phyloP scores from a whole-genome alignment of 208 protist genomes.

The Leishmania braziliensis region DNA sequence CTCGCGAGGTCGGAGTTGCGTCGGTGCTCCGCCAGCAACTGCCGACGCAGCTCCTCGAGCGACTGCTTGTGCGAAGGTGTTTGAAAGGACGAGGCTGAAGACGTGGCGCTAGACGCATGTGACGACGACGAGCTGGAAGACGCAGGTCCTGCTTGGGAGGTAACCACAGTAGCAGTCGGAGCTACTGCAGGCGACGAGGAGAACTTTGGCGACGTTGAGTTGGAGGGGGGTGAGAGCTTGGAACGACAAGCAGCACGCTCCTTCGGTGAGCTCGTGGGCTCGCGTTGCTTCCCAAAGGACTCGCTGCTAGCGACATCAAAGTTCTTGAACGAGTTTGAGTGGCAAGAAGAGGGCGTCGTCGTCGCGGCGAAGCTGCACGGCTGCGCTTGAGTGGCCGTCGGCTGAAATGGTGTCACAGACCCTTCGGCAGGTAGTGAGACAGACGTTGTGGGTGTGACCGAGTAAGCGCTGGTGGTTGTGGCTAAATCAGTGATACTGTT shows the following conservation, averaged over 20 bases:
- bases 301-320: slow-evolving; percentile 4
- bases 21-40: slow-evolving; percentile 12
- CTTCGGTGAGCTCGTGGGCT: neutral
- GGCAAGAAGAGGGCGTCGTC: neutral
- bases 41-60: slow-evolving; percentile 16
- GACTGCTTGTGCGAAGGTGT: neutral
- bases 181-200: neutral
- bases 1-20: slow-evolving; percentile 9
- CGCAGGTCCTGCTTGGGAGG: neutral
- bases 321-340: slow-evolving; percentile 16
- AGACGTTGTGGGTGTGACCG: neutral
- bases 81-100: neutral
- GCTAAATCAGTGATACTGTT: slow-evolving; percentile 1
- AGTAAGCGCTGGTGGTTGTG: neutral
- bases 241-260: neutral
- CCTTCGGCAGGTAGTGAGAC: neutral
- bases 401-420: neutral
- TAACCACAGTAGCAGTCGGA: neutral
- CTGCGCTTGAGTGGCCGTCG: neutral
- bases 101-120: neutral
- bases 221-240: neutral
- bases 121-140: slow-evolving; percentile 11
- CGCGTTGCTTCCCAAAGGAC: neutral
- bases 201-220: neutral
- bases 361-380: neutral